These are phyloP conservation scores for Dryadomyces quercivorus DNA, from an alignment of 2,329 filamentous ascomycete genomes.

Conservation along the genomic window DNA sequence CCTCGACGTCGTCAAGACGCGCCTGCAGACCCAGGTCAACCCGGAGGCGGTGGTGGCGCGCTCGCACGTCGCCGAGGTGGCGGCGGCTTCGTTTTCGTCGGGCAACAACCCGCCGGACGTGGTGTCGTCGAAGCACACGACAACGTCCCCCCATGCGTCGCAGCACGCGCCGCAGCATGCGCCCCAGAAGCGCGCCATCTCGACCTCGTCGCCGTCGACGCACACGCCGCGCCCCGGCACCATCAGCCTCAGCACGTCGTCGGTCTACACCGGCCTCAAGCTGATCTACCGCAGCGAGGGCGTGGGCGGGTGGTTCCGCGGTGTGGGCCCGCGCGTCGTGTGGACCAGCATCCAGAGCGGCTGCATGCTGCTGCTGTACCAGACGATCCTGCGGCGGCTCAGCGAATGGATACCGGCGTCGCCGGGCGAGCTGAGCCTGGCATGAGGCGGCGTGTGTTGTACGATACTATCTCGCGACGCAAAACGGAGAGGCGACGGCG, in stretches of 20 bases:
- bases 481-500: background rate
- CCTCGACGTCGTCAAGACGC: constrained; percentile 92
- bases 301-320: constrained; percentile 80
- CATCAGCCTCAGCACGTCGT: constrained; percentile 75
- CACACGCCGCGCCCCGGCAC: constrained; percentile 69
- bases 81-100: constrained; percentile 5
- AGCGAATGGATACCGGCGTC: constrained; percentile 36
- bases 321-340: constrained; percentile 81
- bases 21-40: constrained; percentile 81
- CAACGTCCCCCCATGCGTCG: constrained; percentile 9
- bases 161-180: too few relatives aligned
- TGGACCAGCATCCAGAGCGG: constrained; percentile 98
- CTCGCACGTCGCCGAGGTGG: background rate
- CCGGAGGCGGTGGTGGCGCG: constrained; percentile 17
- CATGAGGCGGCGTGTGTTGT: background rate
- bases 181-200: constrained; percentile 60
- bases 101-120: constrained; percentile 6
- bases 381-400: constrained; percentile 69
- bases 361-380: constrained; percentile 93
- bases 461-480: background rate
- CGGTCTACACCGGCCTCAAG: constrained; percentile 69
- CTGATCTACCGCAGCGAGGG: constrained; percentile 89
- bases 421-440: background rate
- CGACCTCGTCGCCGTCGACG: constrained; percentile 80
- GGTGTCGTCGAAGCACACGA: constrained; percentile 7